phyloP scores from a whole-genome alignment of 768 basidiomycete species.

The Tricholoma saponaceum region DNA sequence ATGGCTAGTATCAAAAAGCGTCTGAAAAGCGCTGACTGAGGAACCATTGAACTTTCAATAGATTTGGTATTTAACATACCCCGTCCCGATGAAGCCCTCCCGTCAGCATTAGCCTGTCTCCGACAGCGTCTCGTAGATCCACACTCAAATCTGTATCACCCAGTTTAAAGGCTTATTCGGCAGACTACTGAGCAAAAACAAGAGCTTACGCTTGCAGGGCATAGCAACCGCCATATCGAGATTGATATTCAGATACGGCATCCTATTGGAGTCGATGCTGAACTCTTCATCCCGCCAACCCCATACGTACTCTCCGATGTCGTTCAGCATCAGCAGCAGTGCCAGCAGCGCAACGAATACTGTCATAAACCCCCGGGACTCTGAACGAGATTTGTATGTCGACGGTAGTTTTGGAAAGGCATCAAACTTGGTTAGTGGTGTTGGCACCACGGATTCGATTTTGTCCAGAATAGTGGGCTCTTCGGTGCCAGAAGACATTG shows the following conservation, averaged over 20 bases:
- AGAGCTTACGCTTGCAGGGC: slow-evolving; percentile 82
- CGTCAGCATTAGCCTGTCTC: slow-evolving; percentile 85
- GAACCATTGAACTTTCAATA: background rate
- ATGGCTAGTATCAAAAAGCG: slow-evolving; percentile 76
- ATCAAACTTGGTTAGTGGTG: slow-evolving; percentile 71
- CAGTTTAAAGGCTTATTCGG: background rate
- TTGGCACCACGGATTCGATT: slow-evolving; percentile 61
- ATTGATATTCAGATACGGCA: slow-evolving; percentile 75
- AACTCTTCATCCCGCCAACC: slow-evolving; percentile 93
- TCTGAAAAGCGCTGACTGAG: slow-evolving; percentile 33
- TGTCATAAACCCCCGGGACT: slow-evolving; percentile 79
- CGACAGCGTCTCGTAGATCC: slow-evolving; percentile 90
- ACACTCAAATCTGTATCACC: slow-evolving; percentile 67
- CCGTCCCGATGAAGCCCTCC: slow-evolving; percentile 80
- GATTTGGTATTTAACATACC: slow-evolving; percentile 34
- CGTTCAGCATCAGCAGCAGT: slow-evolving; percentile 77
- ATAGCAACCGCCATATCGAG: slow-evolving; percentile 91
- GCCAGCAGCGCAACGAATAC: slow-evolving; percentile 64
- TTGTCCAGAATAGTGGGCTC: slow-evolving; percentile 49
- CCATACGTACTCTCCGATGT: slow-evolving; percentile 88
- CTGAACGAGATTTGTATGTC: slow-evolving; percentile 76
- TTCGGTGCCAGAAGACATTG: slow-evolving; percentile 16
- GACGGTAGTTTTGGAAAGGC: slow-evolving; percentile 84
- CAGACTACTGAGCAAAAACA: background rate
- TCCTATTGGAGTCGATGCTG: slow-evolving; percentile 66